Conservation (phyloP, 2,329 filamentous ascomycete species). For the Epichloe bromicola region DNA sequence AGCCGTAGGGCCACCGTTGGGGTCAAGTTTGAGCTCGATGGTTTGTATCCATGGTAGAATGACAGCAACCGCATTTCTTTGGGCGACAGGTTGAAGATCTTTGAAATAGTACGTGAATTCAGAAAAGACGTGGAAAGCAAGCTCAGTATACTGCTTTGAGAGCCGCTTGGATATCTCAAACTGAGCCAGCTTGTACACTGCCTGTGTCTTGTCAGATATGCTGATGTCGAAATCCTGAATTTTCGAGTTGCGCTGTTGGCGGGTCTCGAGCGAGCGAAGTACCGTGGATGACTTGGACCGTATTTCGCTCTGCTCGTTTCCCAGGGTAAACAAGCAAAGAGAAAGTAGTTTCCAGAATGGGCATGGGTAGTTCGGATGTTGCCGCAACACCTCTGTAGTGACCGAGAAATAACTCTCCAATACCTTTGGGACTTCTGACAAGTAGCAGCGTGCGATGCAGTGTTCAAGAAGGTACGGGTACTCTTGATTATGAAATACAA, state of each 20-base stretch:
- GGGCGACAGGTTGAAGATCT: slow-evolving; percentile 65
- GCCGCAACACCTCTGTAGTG: slow-evolving; percentile 72
- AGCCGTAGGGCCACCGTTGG: slow-evolving; percentile 79
- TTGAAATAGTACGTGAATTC: slow-evolving; percentile 94
- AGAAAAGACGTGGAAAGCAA: slow-evolving; percentile 89
- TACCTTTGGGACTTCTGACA: slow-evolving; percentile 66
- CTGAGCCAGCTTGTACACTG: slow-evolving; percentile 93
- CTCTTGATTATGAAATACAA: slow-evolving; percentile 83
- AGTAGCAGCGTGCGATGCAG: slow-evolving; percentile 84
- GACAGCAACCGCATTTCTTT: slow-evolving; percentile 87
- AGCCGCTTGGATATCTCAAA: slow-evolving; percentile 91
- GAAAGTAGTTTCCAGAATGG: slow-evolving; percentile 86
- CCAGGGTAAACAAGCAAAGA: slow-evolving; percentile 80
- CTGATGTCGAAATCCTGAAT: slow-evolving; percentile 97
- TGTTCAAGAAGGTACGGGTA: slow-evolving; percentile 76
- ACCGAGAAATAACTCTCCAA: slow-evolving; percentile 94
- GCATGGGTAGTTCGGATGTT: slow-evolving; percentile 68
- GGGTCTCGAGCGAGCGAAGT: slow-evolving; percentile 68
- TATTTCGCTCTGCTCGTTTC: slow-evolving; percentile 81
- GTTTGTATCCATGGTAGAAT: slow-evolving; percentile 94
- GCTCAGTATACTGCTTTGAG: slow-evolving; percentile 73
- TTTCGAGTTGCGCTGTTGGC: slow-evolving; percentile 68
- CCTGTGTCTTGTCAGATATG: slow-evolving; percentile 95
- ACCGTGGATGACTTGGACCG: slow-evolving; percentile 77
- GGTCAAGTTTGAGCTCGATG: slow-evolving; percentile 83